Base-by-base conservation (phyloP, 371 early-diverging fungal species). In the Syncephalis fuscata region DNA sequence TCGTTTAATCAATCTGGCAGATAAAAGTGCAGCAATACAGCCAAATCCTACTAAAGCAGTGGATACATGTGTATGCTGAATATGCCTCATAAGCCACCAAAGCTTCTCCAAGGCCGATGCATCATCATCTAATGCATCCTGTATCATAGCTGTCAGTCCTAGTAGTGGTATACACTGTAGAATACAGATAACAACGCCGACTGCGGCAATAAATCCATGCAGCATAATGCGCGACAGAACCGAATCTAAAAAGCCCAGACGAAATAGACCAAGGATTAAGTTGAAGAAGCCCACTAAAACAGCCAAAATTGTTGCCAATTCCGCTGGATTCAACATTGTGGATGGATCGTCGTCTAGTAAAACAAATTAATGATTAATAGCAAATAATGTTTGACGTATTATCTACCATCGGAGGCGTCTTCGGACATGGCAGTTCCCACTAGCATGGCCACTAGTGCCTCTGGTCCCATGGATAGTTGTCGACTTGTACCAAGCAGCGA, bases 181-280 rank as follows among this genome's bases (percentile, higher is more conserved):
- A 32, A 92, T 73, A 52, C 85, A 74, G 20, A 95, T 80, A 0
- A 92, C 89, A 11, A 84, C 56, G 1, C 88, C 94, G 0, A 92
- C 88, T 41, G 89, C 96, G 14, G 84, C 75, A 40, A 93, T 83
- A 57, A 95, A 93, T 9, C 96, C 96, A 10, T 91, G 74, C 39
- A 95, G 60, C 20, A 92, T 62, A 2, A 93, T 84, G 42, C 88
- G 79, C 10, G 89, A 88, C 54, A 95, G 74, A 26, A 95, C 74
- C 22, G 93, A 91, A 62, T 95, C 96, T 44, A 95, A 54, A 56
- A 92, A 95, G 8, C 96, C 96, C 11, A 95, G 72, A 20, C 94
- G 79, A 53, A 92, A 80, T 58, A 93, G 78, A 7, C 96, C 96
- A 50, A 95, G 63, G 22, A 82, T 54, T 52, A 90, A 85, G 1